A percentile compares a stretch with the other conserved stretches of the same genome.
Conservation (phyloP, 2,329 filamentous ascomycete genomes). For the Talaromyces sp. region DNA sequence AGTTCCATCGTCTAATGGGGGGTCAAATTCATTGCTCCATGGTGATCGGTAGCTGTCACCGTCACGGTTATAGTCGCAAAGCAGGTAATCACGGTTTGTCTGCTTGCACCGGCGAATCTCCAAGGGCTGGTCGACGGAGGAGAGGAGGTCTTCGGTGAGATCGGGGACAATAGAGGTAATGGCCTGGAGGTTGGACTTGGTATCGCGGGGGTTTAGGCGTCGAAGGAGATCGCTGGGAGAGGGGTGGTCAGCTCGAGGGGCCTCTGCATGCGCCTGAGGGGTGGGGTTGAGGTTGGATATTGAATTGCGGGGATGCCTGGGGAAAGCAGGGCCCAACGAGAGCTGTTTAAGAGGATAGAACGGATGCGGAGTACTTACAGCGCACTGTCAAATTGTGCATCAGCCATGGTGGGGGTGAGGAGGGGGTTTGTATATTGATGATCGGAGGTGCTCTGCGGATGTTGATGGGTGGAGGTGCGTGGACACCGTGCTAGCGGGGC, state of each 20-base stretch:
- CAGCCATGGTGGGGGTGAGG: slow-evolving; percentile 41
- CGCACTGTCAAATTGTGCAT: slow-evolving; percentile 55
- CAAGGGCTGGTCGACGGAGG: slow-evolving; percentile 94
- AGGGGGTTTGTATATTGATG: slow-evolving; percentile 19
- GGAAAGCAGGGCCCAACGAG: background rate
- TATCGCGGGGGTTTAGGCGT: slow-evolving; percentile 93
- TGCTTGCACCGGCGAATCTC: slow-evolving; percentile 82
- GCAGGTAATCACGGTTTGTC: slow-evolving; percentile 90
- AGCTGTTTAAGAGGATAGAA: background rate
- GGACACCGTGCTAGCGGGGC: background rate
- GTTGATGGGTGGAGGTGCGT: slow-evolving; percentile 29
- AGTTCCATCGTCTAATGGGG: slow-evolving; percentile 82
- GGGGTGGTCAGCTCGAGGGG: slow-evolving; percentile 30
- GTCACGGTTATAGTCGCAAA: slow-evolving; percentile 99
- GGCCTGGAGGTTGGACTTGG: slow-evolving; percentile 80
- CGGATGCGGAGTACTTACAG: slow-evolving; percentile 42
- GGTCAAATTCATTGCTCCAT: slow-evolving; percentile 99
- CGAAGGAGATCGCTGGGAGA: slow-evolving; percentile 85
- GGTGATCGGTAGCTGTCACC: slow-evolving; percentile 96
- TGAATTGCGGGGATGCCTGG: background rate
- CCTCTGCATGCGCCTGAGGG: slow-evolving; percentile 14
- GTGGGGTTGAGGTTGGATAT: slow-evolving; percentile 27
- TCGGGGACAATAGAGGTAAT: slow-evolving; percentile 88
- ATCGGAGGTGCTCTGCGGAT: slow-evolving; percentile 7
- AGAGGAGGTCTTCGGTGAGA: slow-evolving; percentile 95